Evolutionary conservation across 225 moss, liverwort and hornwort species (phyloP).

Genomic region (Bryum argenteum): DNA sequence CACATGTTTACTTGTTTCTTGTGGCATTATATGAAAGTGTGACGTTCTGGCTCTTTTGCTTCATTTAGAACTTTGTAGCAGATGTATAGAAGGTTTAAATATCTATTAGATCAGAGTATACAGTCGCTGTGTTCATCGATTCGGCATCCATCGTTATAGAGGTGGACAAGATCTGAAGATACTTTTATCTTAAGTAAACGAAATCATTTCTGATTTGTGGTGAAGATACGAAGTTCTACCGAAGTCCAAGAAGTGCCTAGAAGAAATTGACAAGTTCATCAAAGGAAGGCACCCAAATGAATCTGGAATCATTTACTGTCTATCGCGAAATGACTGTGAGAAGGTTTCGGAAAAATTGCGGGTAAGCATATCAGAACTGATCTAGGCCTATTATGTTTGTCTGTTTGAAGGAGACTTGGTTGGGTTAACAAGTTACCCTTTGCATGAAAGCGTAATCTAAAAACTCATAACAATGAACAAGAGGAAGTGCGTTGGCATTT

Average conservation of each 20-base stretch:
- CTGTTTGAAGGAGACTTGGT: neutral
- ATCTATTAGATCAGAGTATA: constrained; percentile 1
- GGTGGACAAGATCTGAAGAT: neutral
- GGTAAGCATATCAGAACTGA: constrained; percentile 42
- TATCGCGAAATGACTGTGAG: constrained; percentile 88
- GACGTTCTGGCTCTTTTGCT: constrained; percentile 9
- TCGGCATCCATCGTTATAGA: neutral
- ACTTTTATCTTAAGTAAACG: neutral
- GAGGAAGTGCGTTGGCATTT: neutral
- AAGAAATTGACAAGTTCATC: constrained; percentile 83
- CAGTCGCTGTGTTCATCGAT: neutral
- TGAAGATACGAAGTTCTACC: constrained; percentile 77
- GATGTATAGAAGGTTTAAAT: neutral
- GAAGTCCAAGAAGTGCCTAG: constrained; percentile 75
- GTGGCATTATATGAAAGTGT: neutral
- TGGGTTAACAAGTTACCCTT: neutral
- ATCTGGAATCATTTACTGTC: constrained; percentile 87
- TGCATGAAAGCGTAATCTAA: neutral
- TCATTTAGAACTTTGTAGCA: neutral
- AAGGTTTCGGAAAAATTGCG: constrained; percentile 70
- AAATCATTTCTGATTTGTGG: no score
- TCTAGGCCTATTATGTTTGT: neutral
- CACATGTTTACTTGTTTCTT: constrained; percentile 6
- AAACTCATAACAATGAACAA: neutral
- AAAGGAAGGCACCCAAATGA: constrained; percentile 69